A percentile compares a stretch with the other conserved stretches of the same genome.
phyloP scores from a whole-genome alignment of 2,329 filamentous ascomycete species.

The Penicillium concentricum region DNA sequence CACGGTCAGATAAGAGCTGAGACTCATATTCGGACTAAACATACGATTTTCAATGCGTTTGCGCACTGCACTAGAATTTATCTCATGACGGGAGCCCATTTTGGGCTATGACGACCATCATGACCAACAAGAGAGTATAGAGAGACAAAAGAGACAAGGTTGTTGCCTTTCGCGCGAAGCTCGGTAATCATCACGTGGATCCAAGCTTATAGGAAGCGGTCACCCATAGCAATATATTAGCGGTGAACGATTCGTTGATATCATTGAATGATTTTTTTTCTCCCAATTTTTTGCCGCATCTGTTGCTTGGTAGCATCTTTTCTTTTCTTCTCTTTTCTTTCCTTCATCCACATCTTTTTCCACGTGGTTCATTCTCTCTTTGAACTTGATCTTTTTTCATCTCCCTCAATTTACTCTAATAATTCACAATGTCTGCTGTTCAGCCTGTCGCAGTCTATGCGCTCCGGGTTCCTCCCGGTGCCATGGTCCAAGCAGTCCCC shows the following conservation, averaged over 20 bases:
- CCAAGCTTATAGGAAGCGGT: slow-evolving; percentile 15
- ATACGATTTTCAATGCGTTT: slow-evolving; percentile 62
- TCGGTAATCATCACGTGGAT: slow-evolving; percentile 12
- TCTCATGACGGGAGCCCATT: slow-evolving; percentile 64
- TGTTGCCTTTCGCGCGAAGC: not conserved
- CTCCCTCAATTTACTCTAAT: slow-evolving; percentile 1
- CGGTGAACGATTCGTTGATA: slow-evolving; percentile 11
- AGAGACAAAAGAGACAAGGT: not conserved
- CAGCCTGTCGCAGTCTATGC: slow-evolving; percentile 80
- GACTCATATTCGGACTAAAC: slow-evolving; percentile 15
- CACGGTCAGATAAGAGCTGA: slow-evolving; percentile 11
- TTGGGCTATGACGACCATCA: slow-evolving; percentile 26
- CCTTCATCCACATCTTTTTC: slow-evolving; percentile 22
- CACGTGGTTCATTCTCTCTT: slow-evolving; percentile 24
- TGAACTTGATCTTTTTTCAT: slow-evolving; percentile 18
- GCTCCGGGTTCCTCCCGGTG: slow-evolving; percentile 82
- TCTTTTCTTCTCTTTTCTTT: slow-evolving; percentile 18
- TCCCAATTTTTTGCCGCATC: slow-evolving; percentile 10
- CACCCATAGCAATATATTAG: slow-evolving; percentile 12
- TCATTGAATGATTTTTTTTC: slow-evolving; percentile 18
- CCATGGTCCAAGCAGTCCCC: slow-evolving; percentile 74
- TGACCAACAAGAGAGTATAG: slow-evolving; percentile 13
- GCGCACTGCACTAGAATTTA: slow-evolving; percentile 58
- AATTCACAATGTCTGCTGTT: slow-evolving; percentile 45
- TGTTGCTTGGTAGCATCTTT: slow-evolving; percentile 23